A percentile compares a stretch with the other conserved stretches of the same genome.
phyloP scores from a whole-genome alignment of 176 grass and related monocot species.

The Saccharum spontaneum region DNA sequence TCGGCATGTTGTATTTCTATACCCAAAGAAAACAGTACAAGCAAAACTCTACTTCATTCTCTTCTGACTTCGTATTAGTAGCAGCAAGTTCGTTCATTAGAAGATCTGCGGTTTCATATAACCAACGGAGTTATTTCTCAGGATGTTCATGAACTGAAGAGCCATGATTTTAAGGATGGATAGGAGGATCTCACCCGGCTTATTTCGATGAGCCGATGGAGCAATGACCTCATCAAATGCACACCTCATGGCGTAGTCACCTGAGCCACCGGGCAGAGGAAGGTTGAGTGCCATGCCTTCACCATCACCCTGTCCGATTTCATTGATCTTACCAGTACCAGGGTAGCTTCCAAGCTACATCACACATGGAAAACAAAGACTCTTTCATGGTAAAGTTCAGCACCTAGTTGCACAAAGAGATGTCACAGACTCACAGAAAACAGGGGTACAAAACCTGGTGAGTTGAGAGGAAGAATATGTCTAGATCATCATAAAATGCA shows the following conservation, averaged over 20 bases:
- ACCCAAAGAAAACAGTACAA: too few relatives aligned
- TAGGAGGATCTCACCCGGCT: conserved; percentile 62
- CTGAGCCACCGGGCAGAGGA: conserved; percentile 80
- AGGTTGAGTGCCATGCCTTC: conserved; percentile 87
- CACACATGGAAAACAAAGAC: not conserved
- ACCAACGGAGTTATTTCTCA: not conserved
- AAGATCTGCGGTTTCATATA: not conserved
- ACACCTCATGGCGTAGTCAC: conserved; percentile 77
- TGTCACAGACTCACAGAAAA: too few relatives aligned
- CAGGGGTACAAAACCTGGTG: too few relatives aligned
- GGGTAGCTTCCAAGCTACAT: conserved; percentile 84
- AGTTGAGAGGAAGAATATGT: too few relatives aligned
- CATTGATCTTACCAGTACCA: conserved; percentile 85
- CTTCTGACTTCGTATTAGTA: too few relatives aligned
- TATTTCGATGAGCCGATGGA: conserved; percentile 76
- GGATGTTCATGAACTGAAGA: not conserved
- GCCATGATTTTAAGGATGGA: not conserved
- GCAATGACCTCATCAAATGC: conserved; percentile 87
- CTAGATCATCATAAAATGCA: too few relatives aligned
- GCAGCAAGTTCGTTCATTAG: too few relatives aligned
- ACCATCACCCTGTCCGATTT: conserved; percentile 68
- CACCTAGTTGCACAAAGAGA: too few relatives aligned
- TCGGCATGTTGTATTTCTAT: too few relatives aligned
- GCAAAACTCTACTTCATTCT: too few relatives aligned
- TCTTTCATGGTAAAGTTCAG: too few relatives aligned